Conservation (phyloP, 768 basidiomycete species). For the Agrocybe pediades region DNA sequence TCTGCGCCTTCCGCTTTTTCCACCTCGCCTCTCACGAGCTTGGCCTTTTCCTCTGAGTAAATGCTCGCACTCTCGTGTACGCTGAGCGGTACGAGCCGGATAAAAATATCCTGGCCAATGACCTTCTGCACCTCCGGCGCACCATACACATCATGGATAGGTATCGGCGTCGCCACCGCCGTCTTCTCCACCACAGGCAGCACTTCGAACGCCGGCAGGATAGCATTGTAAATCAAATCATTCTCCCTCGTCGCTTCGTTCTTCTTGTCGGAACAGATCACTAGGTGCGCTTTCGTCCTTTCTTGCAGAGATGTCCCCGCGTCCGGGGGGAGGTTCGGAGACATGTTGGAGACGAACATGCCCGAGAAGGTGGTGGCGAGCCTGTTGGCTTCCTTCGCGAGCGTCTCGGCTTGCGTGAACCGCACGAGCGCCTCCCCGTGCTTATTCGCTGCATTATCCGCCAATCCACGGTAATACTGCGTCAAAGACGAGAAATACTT, state of each 20-base stretch:
- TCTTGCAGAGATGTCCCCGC: slow-evolving; percentile 78
- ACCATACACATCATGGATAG: slow-evolving; percentile 93
- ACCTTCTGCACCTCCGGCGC: slow-evolving; percentile 91
- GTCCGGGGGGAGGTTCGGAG: slow-evolving; percentile 86
- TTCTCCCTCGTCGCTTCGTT: slow-evolving; percentile 85
- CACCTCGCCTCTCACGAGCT: slow-evolving; percentile 82
- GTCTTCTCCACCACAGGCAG: slow-evolving; percentile 84
- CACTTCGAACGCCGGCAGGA: slow-evolving; percentile 77
- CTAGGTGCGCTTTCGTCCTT: slow-evolving; percentile 80
- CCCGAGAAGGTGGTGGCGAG: slow-evolving; percentile 69
- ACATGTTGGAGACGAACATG: slow-evolving; percentile 69
- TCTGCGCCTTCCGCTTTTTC: slow-evolving; percentile 87
- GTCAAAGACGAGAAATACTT: slow-evolving; percentile 87
- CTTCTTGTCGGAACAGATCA: slow-evolving; percentile 75
- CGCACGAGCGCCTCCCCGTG: slow-evolving; percentile 88
- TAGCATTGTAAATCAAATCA: slow-evolving; percentile 95
- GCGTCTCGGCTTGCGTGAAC: slow-evolving; percentile 70
- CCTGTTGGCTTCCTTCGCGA: slow-evolving; percentile 83
- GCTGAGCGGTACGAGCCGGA: slow-evolving; percentile 84
- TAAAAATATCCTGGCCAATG: slow-evolving; percentile 91
- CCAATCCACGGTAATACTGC: slow-evolving; percentile 84
- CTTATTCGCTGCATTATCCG: slow-evolving; percentile 73
- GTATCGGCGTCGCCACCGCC: slow-evolving; percentile 77
- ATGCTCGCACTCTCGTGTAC: slow-evolving; percentile 96
- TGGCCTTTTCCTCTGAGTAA: slow-evolving; percentile 99